Evolutionary conservation across 148 eudicot genomes (phyloP), one percentile per base, ranked within the genome.

Genomic region (Rhododendron henanense): DNA sequence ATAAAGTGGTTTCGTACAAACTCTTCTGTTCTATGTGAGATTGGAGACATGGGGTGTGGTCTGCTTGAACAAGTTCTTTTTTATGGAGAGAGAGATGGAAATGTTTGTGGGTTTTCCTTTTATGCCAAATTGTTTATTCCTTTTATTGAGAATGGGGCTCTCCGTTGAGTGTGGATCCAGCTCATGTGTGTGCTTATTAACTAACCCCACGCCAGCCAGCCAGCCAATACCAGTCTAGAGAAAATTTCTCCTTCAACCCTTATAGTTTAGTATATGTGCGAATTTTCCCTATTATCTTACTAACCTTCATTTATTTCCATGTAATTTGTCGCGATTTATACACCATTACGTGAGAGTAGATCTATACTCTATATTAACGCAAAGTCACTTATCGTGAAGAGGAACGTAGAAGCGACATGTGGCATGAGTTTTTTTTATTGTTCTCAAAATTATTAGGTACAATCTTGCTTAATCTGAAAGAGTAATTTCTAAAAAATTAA

Each of bases 81-180:
- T 84, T 69, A 59, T 59, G 74, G 23, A 55, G 1, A 9, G 31
- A 31, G 31, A 31, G 31, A 31, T 31, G 31, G 31, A 31, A 79
- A 74, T 35, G 61, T 14, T 53, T 76, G 79, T 78, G 63, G 41
- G 33, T 69, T 69, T 61, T 69, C 35, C 75, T 69, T 69, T 69
- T 69, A 69, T 69, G 75, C 75, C 13, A 31, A 16, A 65, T 45
- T 37, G 0, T 48, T 81, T 79, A 44, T 82, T 37, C 37, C 57
- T 79, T 69, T 37, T 25, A 57, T 84, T 78, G 81, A 81, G 41
- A 81, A 88, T 87, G 92, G 91, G 92, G 85, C 91, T 84, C 88
- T 33, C 90, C 89, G 78, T 87, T 83, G 87, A 87, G 91, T 85
- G 86, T 90, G 93, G 91, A 92, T 92, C 91, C 93, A 92, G 93